Evolutionary conservation across 164 flowering plant genomes (phyloP).

Genomic region (Magnolia officinalis): DNA sequence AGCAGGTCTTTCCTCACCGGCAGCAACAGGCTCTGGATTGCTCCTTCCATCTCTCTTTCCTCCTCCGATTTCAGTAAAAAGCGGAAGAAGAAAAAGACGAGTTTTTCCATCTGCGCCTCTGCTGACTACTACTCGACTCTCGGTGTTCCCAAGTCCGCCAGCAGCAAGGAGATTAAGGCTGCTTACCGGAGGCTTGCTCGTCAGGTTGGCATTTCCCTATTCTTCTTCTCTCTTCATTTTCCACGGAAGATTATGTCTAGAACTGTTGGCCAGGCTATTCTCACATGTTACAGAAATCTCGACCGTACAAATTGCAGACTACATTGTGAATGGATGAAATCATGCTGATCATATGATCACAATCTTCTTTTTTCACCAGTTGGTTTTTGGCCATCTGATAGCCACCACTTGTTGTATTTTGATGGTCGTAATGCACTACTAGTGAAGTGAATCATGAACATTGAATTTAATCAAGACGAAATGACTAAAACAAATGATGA

Average conservation of each 20-base stretch:
- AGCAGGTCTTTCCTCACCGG: constrained; percentile 31
- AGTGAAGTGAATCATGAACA: too few relatives aligned
- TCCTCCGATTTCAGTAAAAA: constrained; percentile 16
- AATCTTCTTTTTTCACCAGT: not conserved
- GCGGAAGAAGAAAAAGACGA: constrained; percentile 4
- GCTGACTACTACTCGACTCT: constrained; percentile 89
- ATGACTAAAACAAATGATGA: too few relatives aligned
- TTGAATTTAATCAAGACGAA: too few relatives aligned
- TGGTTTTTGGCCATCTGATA: not conserved
- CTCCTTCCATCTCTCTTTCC: constrained; percentile 15
- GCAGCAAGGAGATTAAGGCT: constrained; percentile 74
- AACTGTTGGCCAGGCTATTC: not conserved
- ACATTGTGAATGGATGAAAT: not conserved
- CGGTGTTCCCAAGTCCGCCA: constrained; percentile 80
- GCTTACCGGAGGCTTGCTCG: constrained; percentile 91
- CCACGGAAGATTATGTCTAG: too few relatives aligned
- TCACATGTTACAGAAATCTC: not conserved
- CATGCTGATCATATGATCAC: too few relatives aligned
- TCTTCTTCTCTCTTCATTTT: not conserved
- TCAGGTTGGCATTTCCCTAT: constrained; percentile 47
- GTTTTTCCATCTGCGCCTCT: constrained; percentile 35
- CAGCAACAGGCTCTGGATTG: constrained; percentile 23
- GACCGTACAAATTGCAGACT: not conserved
- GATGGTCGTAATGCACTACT: too few relatives aligned
- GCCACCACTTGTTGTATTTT: not conserved